Percentiles rank a stretch among this genome's conserved stretches.
These are phyloP conservation scores for Emericellopsis terricola DNA, from an alignment of 495 filamentous ascomycete genomes.

Conservation along the genomic window DNA sequence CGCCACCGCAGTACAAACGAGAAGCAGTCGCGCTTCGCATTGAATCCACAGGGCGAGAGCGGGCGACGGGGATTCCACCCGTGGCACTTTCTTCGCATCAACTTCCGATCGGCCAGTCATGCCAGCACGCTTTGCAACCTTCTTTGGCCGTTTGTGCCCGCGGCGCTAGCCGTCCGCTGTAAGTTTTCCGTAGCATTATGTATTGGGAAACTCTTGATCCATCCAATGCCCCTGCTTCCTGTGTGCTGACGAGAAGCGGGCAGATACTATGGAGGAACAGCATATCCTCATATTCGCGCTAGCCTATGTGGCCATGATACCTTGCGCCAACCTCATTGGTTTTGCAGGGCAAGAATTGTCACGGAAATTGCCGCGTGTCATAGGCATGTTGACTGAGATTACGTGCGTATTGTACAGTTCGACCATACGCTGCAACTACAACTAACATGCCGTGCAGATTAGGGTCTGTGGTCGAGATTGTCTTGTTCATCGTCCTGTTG, in stretches of 20 bases:
- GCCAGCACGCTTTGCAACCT: slow-evolving; percentile 25
- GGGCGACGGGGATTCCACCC: slow-evolving; percentile 26
- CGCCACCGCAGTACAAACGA: no score
- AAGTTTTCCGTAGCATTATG: background rate
- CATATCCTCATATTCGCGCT: slow-evolving; percentile 21
- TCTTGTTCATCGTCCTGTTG: slow-evolving; percentile 65
- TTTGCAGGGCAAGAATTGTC: slow-evolving; percentile 73
- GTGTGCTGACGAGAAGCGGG: background rate
- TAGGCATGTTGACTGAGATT: slow-evolving; percentile 62
- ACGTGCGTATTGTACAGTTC: slow-evolving; percentile 18
- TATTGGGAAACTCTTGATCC: background rate
- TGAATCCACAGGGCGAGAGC: no score
- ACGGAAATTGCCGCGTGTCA: slow-evolving; percentile 58
- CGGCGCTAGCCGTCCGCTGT: slow-evolving; percentile 28
- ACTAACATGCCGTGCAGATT: slow-evolving; percentile 4
- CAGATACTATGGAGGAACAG: slow-evolving; percentile 23
- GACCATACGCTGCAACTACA: background rate
- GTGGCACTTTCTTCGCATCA: slow-evolving; percentile 19
- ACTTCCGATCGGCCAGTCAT: slow-evolving; percentile 20
- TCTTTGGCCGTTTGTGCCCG: slow-evolving; percentile 36
- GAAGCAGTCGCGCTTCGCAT: no score
- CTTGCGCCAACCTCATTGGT: slow-evolving; percentile 70
- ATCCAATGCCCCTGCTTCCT: background rate
- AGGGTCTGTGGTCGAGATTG: slow-evolving; percentile 66
- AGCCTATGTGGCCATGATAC: slow-evolving; percentile 51